phyloP scores from a whole-genome alignment of 2,329 filamentous ascomycete genomes.

The Mycosphaerelloides madeirae region DNA sequence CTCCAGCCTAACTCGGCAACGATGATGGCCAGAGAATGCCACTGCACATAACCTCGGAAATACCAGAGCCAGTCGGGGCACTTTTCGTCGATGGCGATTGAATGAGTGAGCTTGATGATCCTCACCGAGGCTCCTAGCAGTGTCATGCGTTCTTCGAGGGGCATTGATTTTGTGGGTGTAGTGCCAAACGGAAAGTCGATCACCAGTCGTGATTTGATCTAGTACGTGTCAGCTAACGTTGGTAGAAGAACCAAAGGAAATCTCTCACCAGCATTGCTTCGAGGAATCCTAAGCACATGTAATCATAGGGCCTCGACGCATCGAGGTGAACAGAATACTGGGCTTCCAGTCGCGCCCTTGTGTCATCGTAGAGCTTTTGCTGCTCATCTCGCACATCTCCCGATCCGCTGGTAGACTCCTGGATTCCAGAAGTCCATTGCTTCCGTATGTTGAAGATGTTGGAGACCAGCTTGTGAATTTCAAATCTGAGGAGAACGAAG shows the following conservation, averaged over 20 bases:
- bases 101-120: slow-evolving; percentile 22
- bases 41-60: slow-evolving; percentile 26
- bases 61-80: slow-evolving; percentile 23
- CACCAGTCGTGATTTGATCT: slow-evolving; percentile 24
- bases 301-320: slow-evolving; percentile 24
- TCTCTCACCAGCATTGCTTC: slow-evolving; percentile 20
- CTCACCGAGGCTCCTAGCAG: slow-evolving; percentile 23
- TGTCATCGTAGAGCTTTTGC: slow-evolving; percentile 10
- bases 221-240: not conserved
- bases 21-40: slow-evolving; percentile 27
- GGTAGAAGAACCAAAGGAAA: not conserved
- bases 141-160: slow-evolving; percentile 15
- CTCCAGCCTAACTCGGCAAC: slow-evolving; percentile 26
- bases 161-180: slow-evolving; percentile 18
- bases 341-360: slow-evolving; percentile 11
- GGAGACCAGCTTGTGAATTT: slow-evolving; percentile 19
- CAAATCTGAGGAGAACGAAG: slow-evolving; percentile 21
- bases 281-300: slow-evolving; percentile 21
- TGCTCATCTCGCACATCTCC: slow-evolving; percentile 13
- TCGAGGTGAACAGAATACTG: slow-evolving; percentile 21
- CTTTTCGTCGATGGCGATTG: slow-evolving; percentile 15
- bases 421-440: slow-evolving; percentile 1
- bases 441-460: slow-evolving; percentile 13
- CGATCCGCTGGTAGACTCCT: not conserved
- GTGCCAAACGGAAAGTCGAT: slow-evolving; percentile 25